These are phyloP conservation scores for Penicillium sp. DNA, from an alignment of 2,329 filamentous ascomycete species.

Conservation along the genomic window DNA sequence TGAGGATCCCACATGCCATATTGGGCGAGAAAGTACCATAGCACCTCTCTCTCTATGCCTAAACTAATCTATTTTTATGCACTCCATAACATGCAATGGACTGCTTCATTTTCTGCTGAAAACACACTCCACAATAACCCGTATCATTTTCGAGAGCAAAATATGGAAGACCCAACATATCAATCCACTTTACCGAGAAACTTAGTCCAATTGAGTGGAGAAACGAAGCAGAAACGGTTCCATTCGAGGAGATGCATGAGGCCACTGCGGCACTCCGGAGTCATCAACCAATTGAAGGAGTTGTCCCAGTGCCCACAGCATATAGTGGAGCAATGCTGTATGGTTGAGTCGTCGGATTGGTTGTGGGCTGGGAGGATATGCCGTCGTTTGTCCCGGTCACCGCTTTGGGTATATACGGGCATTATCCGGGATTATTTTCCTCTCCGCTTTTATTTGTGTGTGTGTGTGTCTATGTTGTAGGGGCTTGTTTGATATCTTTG, in stretches of 20 bases:
- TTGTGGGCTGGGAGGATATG: not conserved
- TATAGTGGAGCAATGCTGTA: not conserved
- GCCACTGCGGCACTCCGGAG: not conserved
- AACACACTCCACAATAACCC: not conserved
- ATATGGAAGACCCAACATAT: not conserved
- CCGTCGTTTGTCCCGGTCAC: conserved; percentile 3
- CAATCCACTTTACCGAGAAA: conserved; percentile 3
- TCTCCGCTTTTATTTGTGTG: not conserved
- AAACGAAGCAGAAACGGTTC: not conserved
- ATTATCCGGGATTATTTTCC: not conserved
- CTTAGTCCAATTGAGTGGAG: not conserved
- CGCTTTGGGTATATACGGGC: not conserved
- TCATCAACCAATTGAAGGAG: not conserved
- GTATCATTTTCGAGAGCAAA: conserved; percentile 2
- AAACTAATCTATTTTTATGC: not conserved
- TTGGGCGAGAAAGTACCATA: not conserved
- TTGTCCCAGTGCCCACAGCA: not conserved
- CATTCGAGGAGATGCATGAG: conserved; percentile 2
- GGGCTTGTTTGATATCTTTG: not conserved
- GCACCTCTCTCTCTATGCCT: not conserved
- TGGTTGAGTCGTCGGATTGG: not conserved
- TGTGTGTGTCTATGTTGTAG: too few species aligned
- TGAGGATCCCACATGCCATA: conserved; percentile 1
- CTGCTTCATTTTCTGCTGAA: not conserved
- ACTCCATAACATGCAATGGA: not conserved